Base-by-base conservation (phyloP, 306 rosid genomes). In the Rosa chinensis region DNA sequence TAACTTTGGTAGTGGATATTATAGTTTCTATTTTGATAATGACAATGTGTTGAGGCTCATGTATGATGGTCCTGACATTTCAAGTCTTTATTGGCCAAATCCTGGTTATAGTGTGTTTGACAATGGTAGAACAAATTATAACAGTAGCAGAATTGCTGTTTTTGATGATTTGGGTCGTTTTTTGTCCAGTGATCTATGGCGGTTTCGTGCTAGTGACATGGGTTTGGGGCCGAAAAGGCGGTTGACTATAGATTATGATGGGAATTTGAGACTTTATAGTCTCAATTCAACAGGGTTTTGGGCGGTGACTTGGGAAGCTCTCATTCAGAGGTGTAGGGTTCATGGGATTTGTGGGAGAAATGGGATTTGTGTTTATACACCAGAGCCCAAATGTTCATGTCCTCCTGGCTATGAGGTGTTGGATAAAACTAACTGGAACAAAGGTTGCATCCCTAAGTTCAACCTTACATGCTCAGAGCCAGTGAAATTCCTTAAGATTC, bases 231-330 rank as follows among this genome's bases (percentile, higher is more conserved):
- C 35, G 4, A 79, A 86, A 20, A 77, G 87, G 72, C 59, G 83
- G 66, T 32, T 90, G 4, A 83, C 23, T 3, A 13, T 83, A 14
- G 89, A 84, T 23, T 59, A 56, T 14, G 89, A 88, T 23, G 89
- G 91, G 1, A 84, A 88, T 63, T 48, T 88, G 48, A 82, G 82
- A 8, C 56, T 88, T 37, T 84, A 88, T 21, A 79, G 89, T 48
- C 73, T 77, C 2, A n/a, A 48, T 8, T 16, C 32, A 8, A 44
- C 28, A 13, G 52, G 82, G 17, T 62, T 0, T 4, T 90, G 90
- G 94, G 61, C 18, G 2, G 16, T 87, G n/a, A 75, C 90, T 0
- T 90, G 94, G 92, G 86, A 81, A 84, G 85, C 88, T 7, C 44
- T 78, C 3, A 44, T 14, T 5, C 49, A 52, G 39, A 78, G 77